Evolutionary conservation across 495 filamentous ascomycete species (phyloP).

Genomic region (Aeminium ludgeri): DNA sequence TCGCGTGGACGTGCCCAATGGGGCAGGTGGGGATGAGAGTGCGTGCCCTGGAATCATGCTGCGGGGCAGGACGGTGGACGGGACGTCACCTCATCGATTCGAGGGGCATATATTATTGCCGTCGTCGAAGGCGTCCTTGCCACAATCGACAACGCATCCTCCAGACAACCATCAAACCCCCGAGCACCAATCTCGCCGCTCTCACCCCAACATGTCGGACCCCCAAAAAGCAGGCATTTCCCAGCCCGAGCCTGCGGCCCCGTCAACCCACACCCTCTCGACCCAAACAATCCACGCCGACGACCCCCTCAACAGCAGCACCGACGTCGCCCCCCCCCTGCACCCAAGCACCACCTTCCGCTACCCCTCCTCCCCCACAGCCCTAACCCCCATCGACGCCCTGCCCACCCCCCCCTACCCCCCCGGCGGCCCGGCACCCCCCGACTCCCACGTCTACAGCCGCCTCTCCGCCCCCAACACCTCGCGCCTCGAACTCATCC

Average conservation of each 20-base stretch:
- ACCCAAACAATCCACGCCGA: constrained; percentile 79
- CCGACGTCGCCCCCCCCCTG: constrained; percentile 69
- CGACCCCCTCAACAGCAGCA: constrained; percentile 50
- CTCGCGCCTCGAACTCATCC: constrained; percentile 67
- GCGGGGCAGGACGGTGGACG: too few relatives aligned
- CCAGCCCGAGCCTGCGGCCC: neutral
- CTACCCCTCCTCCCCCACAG: constrained; percentile 51
- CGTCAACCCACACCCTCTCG: constrained; percentile 28
- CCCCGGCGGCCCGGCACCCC: neutral
- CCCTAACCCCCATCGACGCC: constrained; percentile 35
- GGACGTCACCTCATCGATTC: too few relatives aligned
- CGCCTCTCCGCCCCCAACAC: constrained; percentile 56
- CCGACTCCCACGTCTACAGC: constrained; percentile 52
- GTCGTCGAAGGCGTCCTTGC: too few relatives aligned
- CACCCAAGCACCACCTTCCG: constrained; percentile 82
- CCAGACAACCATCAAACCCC: too few relatives aligned
- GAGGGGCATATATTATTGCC: too few relatives aligned
- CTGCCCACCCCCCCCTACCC: constrained; percentile 17
- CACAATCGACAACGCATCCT: too few relatives aligned
- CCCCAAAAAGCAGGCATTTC: neutral
- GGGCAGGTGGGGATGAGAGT: too few relatives aligned
- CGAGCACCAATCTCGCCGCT: too few relatives aligned
- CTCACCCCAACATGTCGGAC: constrained; percentile 4
- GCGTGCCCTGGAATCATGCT: too few relatives aligned
- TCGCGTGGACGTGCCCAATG: too few relatives aligned